phyloP scores from a whole-genome alignment of 2,329 filamentous ascomycete genomes.

The Colletotrichum orchidophilum region DNA sequence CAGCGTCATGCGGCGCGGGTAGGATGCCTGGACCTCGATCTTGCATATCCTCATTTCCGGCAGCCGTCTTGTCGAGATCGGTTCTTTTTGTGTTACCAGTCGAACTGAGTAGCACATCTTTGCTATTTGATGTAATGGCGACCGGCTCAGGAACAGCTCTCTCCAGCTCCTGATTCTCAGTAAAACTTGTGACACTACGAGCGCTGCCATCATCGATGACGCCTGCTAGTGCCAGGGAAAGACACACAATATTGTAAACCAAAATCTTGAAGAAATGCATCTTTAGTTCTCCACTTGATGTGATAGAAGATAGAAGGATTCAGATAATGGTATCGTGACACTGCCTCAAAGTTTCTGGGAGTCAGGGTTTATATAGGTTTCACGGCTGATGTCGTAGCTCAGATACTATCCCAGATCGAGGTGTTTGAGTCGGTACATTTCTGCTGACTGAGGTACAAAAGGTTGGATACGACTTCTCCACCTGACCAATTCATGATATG shows the following conservation, averaged over 20 bases:
- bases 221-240: not conserved
- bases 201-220: not conserved
- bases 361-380: not conserved
- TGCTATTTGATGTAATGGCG: not conserved
- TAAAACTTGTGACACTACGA: not conserved
- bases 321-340: not conserved
- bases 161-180: not conserved
- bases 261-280: not conserved
- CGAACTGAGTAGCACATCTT: not conserved
- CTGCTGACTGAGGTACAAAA: not conserved
- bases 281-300: not conserved
- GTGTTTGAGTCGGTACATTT: not conserved
- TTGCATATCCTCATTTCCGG: not conserved
- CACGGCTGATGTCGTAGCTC: not conserved
- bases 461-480: not conserved
- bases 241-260: not conserved
- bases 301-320: not conserved
- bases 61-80: not conserved
- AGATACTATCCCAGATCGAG: not conserved
- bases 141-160: not conserved
- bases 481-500: too few relatives aligned
- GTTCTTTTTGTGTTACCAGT: not conserved
- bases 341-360: not conserved
- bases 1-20: not conserved
- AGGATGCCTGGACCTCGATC: not conserved